These are phyloP conservation scores for Diaporthe capsici DNA, from an alignment of 2,329 filamentous ascomycete genomes.

Conservation along the genomic window DNA sequence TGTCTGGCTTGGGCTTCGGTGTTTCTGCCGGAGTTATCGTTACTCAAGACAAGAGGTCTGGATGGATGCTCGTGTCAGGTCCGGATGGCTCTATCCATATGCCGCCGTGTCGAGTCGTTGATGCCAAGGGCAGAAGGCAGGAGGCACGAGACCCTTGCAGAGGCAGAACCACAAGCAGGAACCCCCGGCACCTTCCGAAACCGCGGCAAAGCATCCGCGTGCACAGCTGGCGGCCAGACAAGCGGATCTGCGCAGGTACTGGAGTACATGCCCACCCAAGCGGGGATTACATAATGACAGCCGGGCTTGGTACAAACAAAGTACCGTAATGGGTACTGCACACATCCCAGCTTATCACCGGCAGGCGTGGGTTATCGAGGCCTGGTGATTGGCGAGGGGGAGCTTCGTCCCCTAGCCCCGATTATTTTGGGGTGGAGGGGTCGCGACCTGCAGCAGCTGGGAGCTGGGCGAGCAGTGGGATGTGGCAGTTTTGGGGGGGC, in stretches of 20 bases:
- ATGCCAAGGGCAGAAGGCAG: slow-evolving; percentile 1
- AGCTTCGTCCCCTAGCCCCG: background rate
- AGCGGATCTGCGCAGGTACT: background rate
- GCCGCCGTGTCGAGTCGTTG: slow-evolving; percentile 28
- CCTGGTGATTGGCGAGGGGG: slow-evolving; percentile 9
- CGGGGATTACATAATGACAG: slow-evolving; percentile 22
- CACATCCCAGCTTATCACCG: slow-evolving; percentile 27
- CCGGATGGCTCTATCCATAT: slow-evolving; percentile 14
- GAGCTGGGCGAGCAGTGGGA: slow-evolving; percentile 5
- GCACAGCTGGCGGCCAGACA: slow-evolving; percentile 4
- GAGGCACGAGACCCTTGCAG: slow-evolving; percentile 33
- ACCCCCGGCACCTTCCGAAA: slow-evolving; percentile 32
- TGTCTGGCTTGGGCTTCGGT: slow-evolving; percentile 9
- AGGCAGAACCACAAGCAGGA: background rate
- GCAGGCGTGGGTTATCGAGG: slow-evolving; percentile 38
- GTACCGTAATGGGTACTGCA: background rate
- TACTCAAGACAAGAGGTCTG: slow-evolving; percentile 26
- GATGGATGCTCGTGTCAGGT: slow-evolving; percentile 21
- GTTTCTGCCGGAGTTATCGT: slow-evolving; percentile 34
- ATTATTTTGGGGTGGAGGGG: slow-evolving; percentile 38
- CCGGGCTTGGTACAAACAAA: background rate
- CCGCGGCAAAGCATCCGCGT: slow-evolving; percentile 27
- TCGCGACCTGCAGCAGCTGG: slow-evolving; percentile 21
- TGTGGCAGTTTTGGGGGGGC: slow-evolving; percentile 11
- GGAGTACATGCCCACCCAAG: background rate